These are phyloP conservation scores for Metarhizium robertsii DNA, from an alignment of 2,329 filamentous ascomycete genomes.

Conservation along the genomic window DNA sequence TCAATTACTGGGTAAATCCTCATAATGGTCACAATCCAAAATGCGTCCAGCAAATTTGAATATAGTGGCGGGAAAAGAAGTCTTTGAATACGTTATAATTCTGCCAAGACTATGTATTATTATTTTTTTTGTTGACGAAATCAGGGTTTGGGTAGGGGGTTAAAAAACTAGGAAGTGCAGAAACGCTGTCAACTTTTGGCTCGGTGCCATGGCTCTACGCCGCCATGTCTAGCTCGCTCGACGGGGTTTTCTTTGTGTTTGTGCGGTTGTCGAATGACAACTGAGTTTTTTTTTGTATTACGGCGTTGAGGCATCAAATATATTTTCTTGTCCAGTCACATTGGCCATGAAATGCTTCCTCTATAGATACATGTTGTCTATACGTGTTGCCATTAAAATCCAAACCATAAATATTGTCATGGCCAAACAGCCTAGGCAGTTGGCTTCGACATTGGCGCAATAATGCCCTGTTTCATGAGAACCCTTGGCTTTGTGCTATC, in stretches of 20 bases:
- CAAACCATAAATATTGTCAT: no score
- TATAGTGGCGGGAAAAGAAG: background rate
- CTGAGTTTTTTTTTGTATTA: background rate
- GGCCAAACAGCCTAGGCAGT: constrained; percentile 21
- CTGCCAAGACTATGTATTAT: no score
- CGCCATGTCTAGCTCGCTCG: background rate
- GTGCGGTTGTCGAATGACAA: background rate
- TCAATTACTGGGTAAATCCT: background rate
- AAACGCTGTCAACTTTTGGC: background rate
- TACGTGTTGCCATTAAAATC: background rate
- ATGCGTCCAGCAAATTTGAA: background rate
- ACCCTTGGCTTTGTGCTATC: constrained; percentile 80
- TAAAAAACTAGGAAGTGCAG: background rate
- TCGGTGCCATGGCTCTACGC: background rate
- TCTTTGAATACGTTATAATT: no score
- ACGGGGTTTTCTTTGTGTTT: background rate
- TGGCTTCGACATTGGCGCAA: constrained; percentile 80
- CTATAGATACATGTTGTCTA: background rate
- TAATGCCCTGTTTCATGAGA: constrained; percentile 82
- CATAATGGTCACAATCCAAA: background rate
- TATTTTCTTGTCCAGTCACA: background rate
- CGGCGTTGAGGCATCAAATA: background rate
- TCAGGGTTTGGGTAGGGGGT: background rate
- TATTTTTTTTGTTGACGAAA: background rate
- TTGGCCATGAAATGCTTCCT: background rate